A percentile compares a stretch with the other conserved stretches of the same genome.
Conservation (phyloP, 202 grass and related monocot species). For the Musa balbisiana region DNA sequence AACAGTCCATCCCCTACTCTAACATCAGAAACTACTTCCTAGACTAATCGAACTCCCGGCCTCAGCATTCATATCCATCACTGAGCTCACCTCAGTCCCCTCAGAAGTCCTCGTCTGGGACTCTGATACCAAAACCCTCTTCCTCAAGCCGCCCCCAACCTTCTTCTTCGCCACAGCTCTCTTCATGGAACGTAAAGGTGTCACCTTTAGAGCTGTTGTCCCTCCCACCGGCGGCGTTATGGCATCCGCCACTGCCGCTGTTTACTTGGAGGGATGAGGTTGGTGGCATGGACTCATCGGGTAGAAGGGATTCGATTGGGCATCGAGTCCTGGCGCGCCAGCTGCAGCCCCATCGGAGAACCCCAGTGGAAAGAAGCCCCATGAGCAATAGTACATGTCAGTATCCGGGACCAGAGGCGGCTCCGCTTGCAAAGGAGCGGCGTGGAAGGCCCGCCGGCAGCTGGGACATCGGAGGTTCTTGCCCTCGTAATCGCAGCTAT, state of each 20-base stretch:
- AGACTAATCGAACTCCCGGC: background rate
- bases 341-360: slow-evolving; percentile 50
- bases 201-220: background rate
- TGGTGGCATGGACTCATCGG: background rate
- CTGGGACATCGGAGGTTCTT: slow-evolving; percentile 44
- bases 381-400: slow-evolving; percentile 83
- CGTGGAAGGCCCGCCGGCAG: slow-evolving; percentile 53
- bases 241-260: background rate
- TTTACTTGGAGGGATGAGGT: background rate
- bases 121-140: background rate
- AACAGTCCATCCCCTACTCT: too few relatives aligned
- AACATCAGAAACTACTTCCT: too few relatives aligned
- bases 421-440: slow-evolving; percentile 39
- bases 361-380: slow-evolving; percentile 83
- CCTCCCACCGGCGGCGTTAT: background rate
- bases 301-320: slow-evolving; percentile 31
- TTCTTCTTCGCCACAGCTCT: slow-evolving; percentile 5
- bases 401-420: slow-evolving; percentile 68
- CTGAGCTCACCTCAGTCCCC: background rate
- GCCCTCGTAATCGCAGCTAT: slow-evolving; percentile 43
- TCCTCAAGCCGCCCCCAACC: background rate
- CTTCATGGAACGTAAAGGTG: background rate
- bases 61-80: background rate
- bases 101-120: background rate
- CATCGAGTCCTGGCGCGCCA: background rate